Evolutionary conservation across 2,329 filamentous ascomycete species (phyloP).

Genomic region (Cryphonectria parasitica): DNA sequence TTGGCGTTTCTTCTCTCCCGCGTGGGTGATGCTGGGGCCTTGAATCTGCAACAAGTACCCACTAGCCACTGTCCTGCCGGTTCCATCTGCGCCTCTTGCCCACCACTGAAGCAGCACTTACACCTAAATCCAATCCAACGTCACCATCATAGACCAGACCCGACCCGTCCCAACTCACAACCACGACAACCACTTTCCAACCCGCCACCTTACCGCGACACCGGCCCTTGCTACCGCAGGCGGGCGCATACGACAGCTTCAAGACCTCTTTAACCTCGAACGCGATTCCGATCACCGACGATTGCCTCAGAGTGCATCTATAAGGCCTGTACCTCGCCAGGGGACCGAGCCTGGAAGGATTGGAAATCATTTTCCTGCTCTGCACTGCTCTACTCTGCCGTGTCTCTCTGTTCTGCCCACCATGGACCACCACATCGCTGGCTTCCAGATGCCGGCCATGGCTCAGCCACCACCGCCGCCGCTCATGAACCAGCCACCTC

Average conservation of each 20-base stretch:
- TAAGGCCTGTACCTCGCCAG: neutral
- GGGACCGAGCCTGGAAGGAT: constrained; percentile 1
- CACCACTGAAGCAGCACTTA: constrained; percentile 8
- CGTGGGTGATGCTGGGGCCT: neutral
- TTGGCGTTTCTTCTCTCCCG: neutral
- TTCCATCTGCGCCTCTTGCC: constrained; percentile 6
- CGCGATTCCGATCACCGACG: neutral
- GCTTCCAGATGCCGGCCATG: constrained; percentile 63
- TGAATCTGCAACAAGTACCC: constrained; percentile 18
- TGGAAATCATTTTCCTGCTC: neutral
- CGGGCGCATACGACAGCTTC: neutral
- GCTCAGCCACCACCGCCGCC: constrained; percentile 55
- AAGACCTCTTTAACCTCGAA: neutral
- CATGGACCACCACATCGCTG: constrained; percentile 58
- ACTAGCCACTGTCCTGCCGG: constrained; percentile 9
- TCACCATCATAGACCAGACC: constrained; percentile 3
- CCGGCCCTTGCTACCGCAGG: neutral
- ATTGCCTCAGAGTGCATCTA: neutral
- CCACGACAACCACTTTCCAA: neutral
- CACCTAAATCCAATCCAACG: neutral
- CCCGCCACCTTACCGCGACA: constrained; percentile 2
- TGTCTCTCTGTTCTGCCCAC: constrained; percentile 19
- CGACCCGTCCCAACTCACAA: neutral
- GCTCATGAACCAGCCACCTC: constrained; percentile 68
- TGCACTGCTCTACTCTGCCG: neutral